A percentile compares a stretch with the other conserved stretches of the same genome.
These are phyloP conservation scores for Dissophora globulifera DNA, from an alignment of 192 early-diverging fungal genomes.

Conservation along the genomic window DNA sequence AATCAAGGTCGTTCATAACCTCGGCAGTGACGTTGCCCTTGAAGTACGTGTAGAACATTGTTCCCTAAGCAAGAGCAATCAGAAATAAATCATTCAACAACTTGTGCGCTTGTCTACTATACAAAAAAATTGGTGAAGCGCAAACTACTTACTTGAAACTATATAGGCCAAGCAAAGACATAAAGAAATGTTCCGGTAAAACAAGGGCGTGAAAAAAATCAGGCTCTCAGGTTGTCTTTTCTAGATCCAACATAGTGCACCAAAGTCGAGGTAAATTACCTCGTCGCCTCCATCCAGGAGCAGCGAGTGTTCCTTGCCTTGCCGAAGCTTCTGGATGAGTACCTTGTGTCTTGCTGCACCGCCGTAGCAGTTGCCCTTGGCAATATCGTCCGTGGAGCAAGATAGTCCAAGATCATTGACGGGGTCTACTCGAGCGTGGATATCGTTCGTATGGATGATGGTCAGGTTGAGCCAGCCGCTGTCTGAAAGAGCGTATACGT, in stretches of 20 bases:
- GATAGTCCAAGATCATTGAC: conserved; percentile 22
- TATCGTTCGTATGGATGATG: conserved; percentile 47
- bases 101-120: background rate
- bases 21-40: conserved; percentile 58
- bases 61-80: conserved; percentile 33
- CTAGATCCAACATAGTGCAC: no score
- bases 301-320: conserved; percentile 56
- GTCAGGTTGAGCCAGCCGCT: conserved; percentile 27
- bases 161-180: no score
- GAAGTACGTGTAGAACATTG: conserved; percentile 70
- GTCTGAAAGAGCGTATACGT: background rate
- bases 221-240: no score
- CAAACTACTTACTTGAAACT: conserved; percentile 25
- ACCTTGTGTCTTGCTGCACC: conserved; percentile 70
- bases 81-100: background rate
- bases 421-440: conserved; percentile 31
- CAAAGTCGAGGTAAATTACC: no score
- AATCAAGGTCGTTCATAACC: conserved; percentile 69
- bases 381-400: conserved; percentile 17
- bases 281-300: conserved; percentile 80
- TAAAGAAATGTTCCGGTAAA: no score
- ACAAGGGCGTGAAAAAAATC: no score
- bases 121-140: background rate
- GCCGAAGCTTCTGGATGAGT: conserved; percentile 59
- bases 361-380: conserved; percentile 44